Evolutionary conservation across 768 basidiomycete species (phyloP).

Genomic region (Suillus ampliporus): DNA sequence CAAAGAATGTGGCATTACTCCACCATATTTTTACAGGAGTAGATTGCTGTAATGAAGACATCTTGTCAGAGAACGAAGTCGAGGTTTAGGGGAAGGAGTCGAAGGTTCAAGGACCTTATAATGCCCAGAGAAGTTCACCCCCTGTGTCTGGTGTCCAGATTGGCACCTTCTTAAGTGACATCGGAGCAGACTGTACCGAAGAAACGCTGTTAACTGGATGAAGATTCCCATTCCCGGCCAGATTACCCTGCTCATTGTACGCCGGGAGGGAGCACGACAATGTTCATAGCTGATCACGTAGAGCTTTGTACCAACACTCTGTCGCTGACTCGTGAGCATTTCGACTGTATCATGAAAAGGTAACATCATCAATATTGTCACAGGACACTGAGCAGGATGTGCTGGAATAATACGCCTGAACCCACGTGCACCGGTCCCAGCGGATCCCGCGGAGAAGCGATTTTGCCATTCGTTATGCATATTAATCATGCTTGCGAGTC

Average conservation of each 20-base stretch:
- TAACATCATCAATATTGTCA: too few species aligned
- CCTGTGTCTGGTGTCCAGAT: neutral
- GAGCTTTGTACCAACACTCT: too few species aligned
- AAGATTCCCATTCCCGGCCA: neutral
- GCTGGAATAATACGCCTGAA: neutral
- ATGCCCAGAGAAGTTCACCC: neutral
- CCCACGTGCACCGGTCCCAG: neutral
- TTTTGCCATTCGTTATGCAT: neutral
- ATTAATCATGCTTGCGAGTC: neutral
- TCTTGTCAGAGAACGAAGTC: neutral
- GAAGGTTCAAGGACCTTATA: neutral
- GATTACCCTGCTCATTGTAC: neutral
- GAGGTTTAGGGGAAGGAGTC: neutral
- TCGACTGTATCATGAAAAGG: too few species aligned
- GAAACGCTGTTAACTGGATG: neutral
- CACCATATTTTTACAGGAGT: constrained; percentile 57
- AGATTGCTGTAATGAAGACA: neutral
- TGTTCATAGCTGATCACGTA: too few species aligned
- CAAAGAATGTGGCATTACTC: constrained; percentile 64
- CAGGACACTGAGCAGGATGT: neutral
- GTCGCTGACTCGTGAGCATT: too few species aligned
- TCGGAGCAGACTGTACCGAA: neutral
- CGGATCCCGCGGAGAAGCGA: neutral
- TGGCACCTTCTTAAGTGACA: neutral
- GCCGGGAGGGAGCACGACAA: neutral